Evolutionary conservation across 495 filamentous ascomycete species (phyloP), one percentile per base, ranked within the genome.

Genomic region (Neurospora tetraspora): DNA sequence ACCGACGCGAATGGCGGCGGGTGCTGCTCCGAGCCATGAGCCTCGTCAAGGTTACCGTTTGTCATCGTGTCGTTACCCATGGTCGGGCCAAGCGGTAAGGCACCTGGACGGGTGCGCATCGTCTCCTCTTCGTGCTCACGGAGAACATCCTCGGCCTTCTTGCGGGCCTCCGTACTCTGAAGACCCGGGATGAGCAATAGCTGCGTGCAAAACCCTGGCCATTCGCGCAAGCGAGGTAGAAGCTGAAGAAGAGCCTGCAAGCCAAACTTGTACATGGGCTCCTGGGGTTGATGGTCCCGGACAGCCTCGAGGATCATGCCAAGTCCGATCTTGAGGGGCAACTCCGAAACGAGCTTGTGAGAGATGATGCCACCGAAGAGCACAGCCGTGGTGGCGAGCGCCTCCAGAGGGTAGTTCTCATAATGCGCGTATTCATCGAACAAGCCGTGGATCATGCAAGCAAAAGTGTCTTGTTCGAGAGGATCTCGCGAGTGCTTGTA

Each of bases 381-480:
- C 27, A 98, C 94, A 5, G 96, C 95, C 1, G 96, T 98, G 14
- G 94, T 98, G 8, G 94, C 94, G 71, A 99, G 83, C 39, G 96
- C 96, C 75, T 96, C 94, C 5, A 97, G 86, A 5, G 96, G 96
- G 79, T 99, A 99, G 76, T 94, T 93, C 53, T 90, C 87, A 78
- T 97, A 99, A 79, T 96, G 97, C 65, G 91, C 90, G 79, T 98
- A 99, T 81, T 99, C 96, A 76, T 99, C 96, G 75, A 98, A 97
- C 10, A 99, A 85, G 1, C 96, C 96, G 76, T 97, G 95, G 39
- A 99, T 94, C 96, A 99, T 98, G 81, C 95, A 97, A 14, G 94
- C 93, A 79, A 98, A 99, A 5, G 97, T 85, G 77, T 99, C 96
- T 79, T 97, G 94, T 70, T 97, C 93, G 16, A 88, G 83, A 3